These are phyloP conservation scores for Withania somnifera DNA, from an alignment of 305 asterid genomes.

Conservation along the genomic window DNA sequence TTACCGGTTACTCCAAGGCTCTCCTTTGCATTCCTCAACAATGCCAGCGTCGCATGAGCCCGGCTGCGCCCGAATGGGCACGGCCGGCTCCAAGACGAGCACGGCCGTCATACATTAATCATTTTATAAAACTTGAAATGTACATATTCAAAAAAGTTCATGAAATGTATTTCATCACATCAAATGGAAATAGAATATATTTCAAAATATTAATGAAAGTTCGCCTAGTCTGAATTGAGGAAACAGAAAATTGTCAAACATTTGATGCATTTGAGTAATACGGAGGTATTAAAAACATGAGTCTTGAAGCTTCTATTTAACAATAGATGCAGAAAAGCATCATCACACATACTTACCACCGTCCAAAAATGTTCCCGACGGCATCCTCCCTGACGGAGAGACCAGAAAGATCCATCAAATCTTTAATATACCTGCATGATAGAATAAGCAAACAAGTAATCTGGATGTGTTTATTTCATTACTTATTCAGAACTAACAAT, in stretches of 20 bases:
- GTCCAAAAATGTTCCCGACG: slow-evolving; percentile 92
- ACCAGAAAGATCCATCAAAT: slow-evolving; percentile 62
- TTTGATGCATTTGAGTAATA: neutral
- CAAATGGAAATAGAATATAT: neutral
- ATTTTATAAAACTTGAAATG: neutral
- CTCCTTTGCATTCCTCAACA: too few relatives aligned
- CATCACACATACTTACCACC: slow-evolving; percentile 44
- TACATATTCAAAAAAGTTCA: neutral
- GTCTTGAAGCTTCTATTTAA: neutral
- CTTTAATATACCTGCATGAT: slow-evolving; percentile 57
- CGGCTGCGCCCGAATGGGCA: too few relatives aligned
- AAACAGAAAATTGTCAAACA: neutral
- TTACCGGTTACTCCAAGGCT: too few relatives aligned
- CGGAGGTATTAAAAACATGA: neutral
- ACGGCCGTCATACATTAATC: too few relatives aligned
- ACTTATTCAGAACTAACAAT: neutral
- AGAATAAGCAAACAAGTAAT: neutral
- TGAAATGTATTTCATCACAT: neutral
- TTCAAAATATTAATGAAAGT: neutral
- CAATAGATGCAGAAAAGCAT: neutral
- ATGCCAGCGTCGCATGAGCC: too few relatives aligned
- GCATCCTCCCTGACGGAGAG: slow-evolving; percentile 79
- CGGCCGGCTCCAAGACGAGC: too few relatives aligned
- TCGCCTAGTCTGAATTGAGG: neutral
- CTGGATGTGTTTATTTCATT: neutral